Evolutionary conservation across 2,329 filamentous ascomycete genomes (phyloP).

Genomic region (Ambrosiella cleistominuta): DNA sequence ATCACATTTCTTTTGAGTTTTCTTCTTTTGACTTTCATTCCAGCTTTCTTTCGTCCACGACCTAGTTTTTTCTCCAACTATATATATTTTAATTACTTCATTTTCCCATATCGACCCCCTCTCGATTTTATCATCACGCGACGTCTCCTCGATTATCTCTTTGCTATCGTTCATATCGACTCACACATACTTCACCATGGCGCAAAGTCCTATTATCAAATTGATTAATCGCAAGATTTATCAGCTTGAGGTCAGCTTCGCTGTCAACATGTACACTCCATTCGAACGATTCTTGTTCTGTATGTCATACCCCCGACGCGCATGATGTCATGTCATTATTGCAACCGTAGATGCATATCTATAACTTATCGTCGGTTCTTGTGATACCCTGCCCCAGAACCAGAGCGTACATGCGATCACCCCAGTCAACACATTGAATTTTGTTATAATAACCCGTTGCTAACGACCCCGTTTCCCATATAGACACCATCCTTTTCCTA

Average conservation of each 20-base stretch:
- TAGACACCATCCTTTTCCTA: slow-evolving; percentile 84
- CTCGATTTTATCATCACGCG: not conserved
- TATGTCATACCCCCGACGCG: slow-evolving; percentile 29
- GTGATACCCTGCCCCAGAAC: not conserved
- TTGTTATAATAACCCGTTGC: not conserved
- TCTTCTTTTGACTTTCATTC: not conserved
- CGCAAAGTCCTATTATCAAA: slow-evolving; percentile 14
- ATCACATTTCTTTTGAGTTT: not conserved
- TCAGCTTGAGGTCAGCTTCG: slow-evolving; percentile 94
- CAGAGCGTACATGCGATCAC: not conserved
- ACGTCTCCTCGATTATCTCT: not conserved
- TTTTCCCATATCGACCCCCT: not conserved
- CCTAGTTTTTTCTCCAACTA: not conserved
- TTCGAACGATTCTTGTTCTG: slow-evolving; percentile 96
- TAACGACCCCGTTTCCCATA: not conserved
- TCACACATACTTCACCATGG: slow-evolving; percentile 3
- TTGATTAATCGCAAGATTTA: slow-evolving; percentile 94
- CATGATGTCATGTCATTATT: not conserved
- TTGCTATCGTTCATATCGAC: not conserved
- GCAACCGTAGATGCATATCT: not conserved
- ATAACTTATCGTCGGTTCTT: not conserved
- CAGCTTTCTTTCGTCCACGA: not conserved
- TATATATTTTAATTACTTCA: not conserved
- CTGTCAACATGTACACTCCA: slow-evolving; percentile 91
- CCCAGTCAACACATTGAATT: not conserved